These are phyloP conservation scores for Arachis stenosperma DNA, from an alignment of 306 rosid species.

Conservation along the genomic window DNA sequence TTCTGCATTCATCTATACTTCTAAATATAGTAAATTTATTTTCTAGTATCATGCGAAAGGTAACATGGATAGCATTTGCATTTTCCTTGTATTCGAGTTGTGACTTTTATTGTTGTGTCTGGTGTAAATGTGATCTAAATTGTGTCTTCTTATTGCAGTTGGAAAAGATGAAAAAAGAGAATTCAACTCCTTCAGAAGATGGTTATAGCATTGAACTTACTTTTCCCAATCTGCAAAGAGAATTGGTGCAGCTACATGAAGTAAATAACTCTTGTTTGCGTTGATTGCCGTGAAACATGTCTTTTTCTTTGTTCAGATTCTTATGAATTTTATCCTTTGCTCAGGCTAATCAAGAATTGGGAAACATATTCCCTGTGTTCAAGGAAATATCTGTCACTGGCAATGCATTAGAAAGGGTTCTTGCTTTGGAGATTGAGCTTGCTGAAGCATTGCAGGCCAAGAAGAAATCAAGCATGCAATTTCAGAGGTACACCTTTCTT, in stretches of 20 bases:
- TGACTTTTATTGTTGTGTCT: constrained; percentile 1
- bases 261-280: constrained; percentile 48
- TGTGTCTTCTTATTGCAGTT: constrained; percentile 62
- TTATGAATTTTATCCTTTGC: constrained; percentile 34
- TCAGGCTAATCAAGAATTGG: constrained; percentile 89
- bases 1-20: constrained; percentile 18
- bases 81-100: not conserved
- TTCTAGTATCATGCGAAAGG: constrained; percentile 21
- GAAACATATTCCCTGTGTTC: constrained; percentile 71
- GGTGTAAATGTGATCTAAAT: constrained; percentile 28
- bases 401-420: constrained; percentile 92
- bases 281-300: constrained; percentile 12
- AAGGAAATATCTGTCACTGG: constrained; percentile 65
- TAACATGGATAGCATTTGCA: constrained; percentile 29
- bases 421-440: constrained; percentile 92
- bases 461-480: constrained; percentile 70
- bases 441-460: constrained; percentile 86
- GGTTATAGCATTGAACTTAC: constrained; percentile 50
- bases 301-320: constrained; percentile 32
- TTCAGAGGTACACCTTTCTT: constrained; percentile 75
- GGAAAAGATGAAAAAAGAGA: constrained; percentile 86
- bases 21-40: constrained; percentile 15
- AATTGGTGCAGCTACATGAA: constrained; percentile 73
- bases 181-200: constrained; percentile 55
- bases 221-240: constrained; percentile 73